Conservation (phyloP, 2,329 filamentous ascomycete species). For the Colletotrichum tabaci region DNA sequence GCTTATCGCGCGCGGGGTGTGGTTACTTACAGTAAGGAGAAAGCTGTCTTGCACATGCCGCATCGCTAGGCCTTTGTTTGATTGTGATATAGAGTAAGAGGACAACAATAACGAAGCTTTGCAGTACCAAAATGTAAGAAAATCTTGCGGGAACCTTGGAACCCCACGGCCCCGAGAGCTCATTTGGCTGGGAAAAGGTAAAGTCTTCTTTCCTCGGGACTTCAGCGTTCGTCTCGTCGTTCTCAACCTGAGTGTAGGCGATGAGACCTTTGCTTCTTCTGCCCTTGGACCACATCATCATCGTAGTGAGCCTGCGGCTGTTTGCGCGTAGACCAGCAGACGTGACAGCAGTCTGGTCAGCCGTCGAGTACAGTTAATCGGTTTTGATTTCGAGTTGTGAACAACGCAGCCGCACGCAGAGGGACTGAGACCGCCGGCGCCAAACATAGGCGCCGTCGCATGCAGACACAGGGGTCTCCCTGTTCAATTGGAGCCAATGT, state of each 20-base stretch:
- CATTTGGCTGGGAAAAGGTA: neutral
- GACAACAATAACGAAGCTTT: neutral
- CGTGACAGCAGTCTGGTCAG: neutral
- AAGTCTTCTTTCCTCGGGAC: neutral
- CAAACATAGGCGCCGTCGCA: neutral
- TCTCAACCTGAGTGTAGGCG: neutral
- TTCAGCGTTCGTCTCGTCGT: neutral
- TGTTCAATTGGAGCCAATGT: too few relatives aligned
- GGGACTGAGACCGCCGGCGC: neutral
- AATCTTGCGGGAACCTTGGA: neutral
- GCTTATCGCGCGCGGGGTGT: neutral
- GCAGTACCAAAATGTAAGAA: neutral
- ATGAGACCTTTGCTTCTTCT: neutral
- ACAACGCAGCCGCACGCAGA: neutral
- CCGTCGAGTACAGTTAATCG: neutral
- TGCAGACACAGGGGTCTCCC: neutral
- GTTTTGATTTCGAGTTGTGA: neutral
- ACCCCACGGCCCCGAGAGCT: neutral
- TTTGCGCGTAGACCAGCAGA: neutral
- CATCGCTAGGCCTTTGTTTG: neutral
- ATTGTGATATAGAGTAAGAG: neutral
- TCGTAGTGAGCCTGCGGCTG: neutral
- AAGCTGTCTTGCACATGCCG: conserved; percentile 4
- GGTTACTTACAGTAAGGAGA: conserved; percentile 8
- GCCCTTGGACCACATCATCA: neutral